Evolutionary conservation across 352 stramenopile species (phyloP).

Genomic region (Phytophthora megakarya): DNA sequence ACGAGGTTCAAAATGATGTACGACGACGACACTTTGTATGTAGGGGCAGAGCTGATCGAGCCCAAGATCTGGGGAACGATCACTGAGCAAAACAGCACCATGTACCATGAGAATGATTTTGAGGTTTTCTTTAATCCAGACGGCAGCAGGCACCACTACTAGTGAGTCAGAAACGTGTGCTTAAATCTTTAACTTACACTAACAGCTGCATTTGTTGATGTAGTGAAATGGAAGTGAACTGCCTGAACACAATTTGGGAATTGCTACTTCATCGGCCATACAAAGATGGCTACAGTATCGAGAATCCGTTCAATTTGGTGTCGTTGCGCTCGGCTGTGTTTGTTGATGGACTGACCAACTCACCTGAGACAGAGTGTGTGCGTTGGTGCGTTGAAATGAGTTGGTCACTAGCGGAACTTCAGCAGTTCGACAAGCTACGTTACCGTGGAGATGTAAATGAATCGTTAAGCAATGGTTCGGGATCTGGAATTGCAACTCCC

Average conservation of each 20-base stretch:
- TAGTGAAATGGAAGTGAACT: constrained; percentile 92
- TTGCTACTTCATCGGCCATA: constrained; percentile 89
- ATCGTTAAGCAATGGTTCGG: not conserved
- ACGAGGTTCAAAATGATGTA: constrained; percentile 87
- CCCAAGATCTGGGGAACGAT: constrained; percentile 80
- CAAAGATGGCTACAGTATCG: constrained; percentile 82
- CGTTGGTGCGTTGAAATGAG: constrained; percentile 89
- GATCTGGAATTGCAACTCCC: constrained; percentile 14
- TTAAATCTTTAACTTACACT: not conserved
- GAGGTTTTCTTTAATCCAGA: constrained; percentile 92
- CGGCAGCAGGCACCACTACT: constrained; percentile 87
- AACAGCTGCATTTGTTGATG: not conserved
- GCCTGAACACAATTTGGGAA: constrained; percentile 92
- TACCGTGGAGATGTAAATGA: constrained; percentile 19
- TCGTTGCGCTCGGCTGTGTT: constrained; percentile 54
- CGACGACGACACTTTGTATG: constrained; percentile 74
- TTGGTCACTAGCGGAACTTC: constrained; percentile 69
- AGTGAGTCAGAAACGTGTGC: constrained; percentile 45
- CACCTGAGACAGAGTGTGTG: constrained; percentile 52
- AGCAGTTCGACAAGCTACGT: constrained; percentile 57
- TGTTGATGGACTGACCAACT: constrained; percentile 79
- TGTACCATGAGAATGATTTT: constrained; percentile 94
- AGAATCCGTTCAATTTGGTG: constrained; percentile 73
- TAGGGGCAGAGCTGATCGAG: constrained; percentile 70
- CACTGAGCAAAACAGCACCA: constrained; percentile 65